Conservation (phyloP, 164 flowering plant species). For the Nymphaea colorata region DNA sequence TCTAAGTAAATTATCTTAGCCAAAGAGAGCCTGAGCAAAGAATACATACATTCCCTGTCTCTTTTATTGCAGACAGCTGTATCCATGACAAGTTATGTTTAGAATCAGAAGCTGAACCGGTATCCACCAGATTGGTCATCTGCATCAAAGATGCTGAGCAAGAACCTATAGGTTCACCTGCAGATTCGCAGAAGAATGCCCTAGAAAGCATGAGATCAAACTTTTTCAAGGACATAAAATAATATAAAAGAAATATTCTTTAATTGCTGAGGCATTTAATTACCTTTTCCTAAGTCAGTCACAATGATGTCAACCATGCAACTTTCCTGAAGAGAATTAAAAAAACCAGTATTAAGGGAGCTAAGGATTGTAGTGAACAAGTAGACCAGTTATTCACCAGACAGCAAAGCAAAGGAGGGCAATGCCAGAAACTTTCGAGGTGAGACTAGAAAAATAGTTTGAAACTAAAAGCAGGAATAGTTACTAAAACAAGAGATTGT, state of each 20-base stretch:
- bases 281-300: constrained; percentile 78
- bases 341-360: too few relatives aligned
- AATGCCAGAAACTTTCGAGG: too few relatives aligned
- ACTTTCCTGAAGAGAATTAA: constrained; percentile 39
- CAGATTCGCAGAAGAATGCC: not conserved
- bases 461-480: too few relatives aligned
- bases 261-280: not conserved
- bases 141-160: constrained; percentile 53
- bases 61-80: constrained; percentile 35
- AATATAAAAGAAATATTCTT: not conserved
- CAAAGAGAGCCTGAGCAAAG: constrained; percentile 2
- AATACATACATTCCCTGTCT: constrained; percentile 21
- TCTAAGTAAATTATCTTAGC: too few relatives aligned
- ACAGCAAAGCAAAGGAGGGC: too few relatives aligned
- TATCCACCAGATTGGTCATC: constrained; percentile 24
- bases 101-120: constrained; percentile 18
- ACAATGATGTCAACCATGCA: constrained; percentile 53
- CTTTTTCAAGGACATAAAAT: too few relatives aligned
- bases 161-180: constrained; percentile 68
- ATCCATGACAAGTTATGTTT: constrained; percentile 38
- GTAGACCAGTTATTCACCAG: too few relatives aligned
- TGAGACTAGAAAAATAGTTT: too few relatives aligned
- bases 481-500: too few relatives aligned
- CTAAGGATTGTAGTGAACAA: too few relatives aligned
- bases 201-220: too few relatives aligned